Evolutionary conservation across 2,329 filamentous ascomycete genomes (phyloP).

Genomic region (Colletotrichum spinosum): DNA sequence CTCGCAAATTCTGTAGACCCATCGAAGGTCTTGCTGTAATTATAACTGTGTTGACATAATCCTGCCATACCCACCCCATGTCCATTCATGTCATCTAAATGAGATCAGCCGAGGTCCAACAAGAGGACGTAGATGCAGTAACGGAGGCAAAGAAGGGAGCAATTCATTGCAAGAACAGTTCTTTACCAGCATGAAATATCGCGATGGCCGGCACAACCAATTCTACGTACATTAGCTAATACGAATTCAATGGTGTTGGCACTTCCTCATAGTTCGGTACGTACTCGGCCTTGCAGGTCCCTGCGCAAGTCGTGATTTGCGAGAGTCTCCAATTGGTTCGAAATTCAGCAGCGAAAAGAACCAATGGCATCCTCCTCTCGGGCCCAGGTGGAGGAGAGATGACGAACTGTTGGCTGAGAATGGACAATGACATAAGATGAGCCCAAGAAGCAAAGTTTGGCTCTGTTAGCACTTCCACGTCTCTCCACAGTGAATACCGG

Average conservation of each 20-base stretch:
- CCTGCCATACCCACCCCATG: not conserved
- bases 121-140: too few relatives aligned
- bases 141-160: too few relatives aligned
- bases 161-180: too few relatives aligned
- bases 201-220: too few relatives aligned
- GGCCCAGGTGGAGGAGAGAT: constrained; percentile 37
- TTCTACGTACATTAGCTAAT: too few relatives aligned
- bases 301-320: constrained; percentile 4
- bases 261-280: constrained; percentile 6
- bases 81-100: not conserved
- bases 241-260: not conserved
- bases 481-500: not conserved
- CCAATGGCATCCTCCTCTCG: constrained; percentile 27
- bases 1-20: not conserved
- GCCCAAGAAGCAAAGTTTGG: constrained; percentile 30
- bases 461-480: not conserved
- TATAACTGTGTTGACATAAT: constrained; percentile 5
- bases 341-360: constrained; percentile 19
- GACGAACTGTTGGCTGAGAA: constrained; percentile 38
- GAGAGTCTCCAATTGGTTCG: constrained; percentile 22
- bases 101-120: too few relatives aligned
- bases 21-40: too few relatives aligned
- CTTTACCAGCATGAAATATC: too few relatives aligned
- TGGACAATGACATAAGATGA: constrained; percentile 33
- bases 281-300: constrained; percentile 28